Conservation (phyloP, 805 yeast species). For the Teunomyces lycoperdinae region DNA sequence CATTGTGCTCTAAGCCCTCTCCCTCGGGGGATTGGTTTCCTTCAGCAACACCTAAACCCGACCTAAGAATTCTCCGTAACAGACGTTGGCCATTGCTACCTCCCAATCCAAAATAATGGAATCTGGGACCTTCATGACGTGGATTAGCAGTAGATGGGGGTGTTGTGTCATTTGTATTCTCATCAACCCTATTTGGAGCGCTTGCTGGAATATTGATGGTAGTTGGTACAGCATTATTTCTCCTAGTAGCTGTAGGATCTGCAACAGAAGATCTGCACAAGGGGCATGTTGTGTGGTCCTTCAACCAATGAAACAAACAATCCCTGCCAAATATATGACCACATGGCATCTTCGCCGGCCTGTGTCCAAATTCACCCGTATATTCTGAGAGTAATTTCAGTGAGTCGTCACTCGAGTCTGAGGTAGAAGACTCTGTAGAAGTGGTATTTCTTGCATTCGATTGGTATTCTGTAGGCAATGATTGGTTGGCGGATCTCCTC, state of each 20-base stretch:
- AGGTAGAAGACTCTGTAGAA: background rate
- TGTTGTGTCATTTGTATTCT: background rate
- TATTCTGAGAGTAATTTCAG: constrained; percentile 18
- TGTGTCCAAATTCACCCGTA: constrained; percentile 41
- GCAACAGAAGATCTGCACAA: constrained; percentile 62
- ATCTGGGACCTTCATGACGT: constrained; percentile 2
- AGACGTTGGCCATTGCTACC: background rate
- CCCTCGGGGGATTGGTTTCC: background rate
- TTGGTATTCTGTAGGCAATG: background rate
- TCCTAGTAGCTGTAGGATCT: constrained; percentile 4
- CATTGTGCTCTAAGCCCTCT: constrained; percentile 5
- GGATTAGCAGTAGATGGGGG: background rate
- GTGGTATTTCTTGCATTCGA: background rate
- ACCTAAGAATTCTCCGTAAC: constrained; percentile 10
- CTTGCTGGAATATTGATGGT: constrained; percentile 5
- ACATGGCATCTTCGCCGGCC: constrained; percentile 77
- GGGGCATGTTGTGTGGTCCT: constrained; percentile 75
- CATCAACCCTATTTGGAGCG: background rate
- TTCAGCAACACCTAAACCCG: constrained; percentile 9
- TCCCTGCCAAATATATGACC: constrained; percentile 81
- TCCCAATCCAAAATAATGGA: constrained; percentile 4
- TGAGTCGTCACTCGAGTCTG: background rate
- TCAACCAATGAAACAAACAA: constrained; percentile 86
- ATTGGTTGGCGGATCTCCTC: background rate
- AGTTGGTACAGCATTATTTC: background rate